These are phyloP conservation scores for Periconia digitata DNA, from an alignment of 2,329 filamentous ascomycete species.

Conservation along the genomic window DNA sequence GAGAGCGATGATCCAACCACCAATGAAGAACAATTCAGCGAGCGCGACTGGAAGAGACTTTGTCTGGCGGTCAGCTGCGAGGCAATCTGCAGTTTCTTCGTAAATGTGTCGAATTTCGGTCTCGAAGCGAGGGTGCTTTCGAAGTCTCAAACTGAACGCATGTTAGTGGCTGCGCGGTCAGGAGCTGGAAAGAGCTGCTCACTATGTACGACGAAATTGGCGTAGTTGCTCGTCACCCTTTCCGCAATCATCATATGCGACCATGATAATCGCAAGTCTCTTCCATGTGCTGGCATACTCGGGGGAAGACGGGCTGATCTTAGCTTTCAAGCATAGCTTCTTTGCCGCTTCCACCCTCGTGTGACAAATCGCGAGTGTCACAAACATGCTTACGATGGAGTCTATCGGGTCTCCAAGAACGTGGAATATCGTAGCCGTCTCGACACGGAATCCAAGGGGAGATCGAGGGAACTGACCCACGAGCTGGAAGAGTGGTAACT, in stretches of 20 bases:
- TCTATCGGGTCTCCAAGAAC: constrained; percentile 23
- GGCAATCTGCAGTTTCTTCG: constrained; percentile 15
- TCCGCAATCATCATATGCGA: constrained; percentile 24
- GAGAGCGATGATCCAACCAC: constrained; percentile 20
- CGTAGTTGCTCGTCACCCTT: constrained; percentile 8
- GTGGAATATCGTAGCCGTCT: constrained; percentile 15
- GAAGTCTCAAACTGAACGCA: constrained; percentile 2
- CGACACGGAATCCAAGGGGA: constrained; percentile 18
- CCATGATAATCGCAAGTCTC: constrained; percentile 19
- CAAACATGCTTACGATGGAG: constrained; percentile 16
- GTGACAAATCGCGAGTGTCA: constrained; percentile 16
- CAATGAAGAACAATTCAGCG: constrained; percentile 20
- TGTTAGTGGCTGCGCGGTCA: not conserved
- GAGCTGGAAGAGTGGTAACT: constrained; percentile 19
- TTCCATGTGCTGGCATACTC: constrained; percentile 19
- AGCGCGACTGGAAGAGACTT: constrained; percentile 17
- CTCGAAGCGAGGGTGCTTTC: constrained; percentile 7
- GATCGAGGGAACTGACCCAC: constrained; percentile 17
- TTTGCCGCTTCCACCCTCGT: constrained; percentile 13
- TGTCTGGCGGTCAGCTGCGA: constrained; percentile 19
- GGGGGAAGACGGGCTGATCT: constrained; percentile 1
- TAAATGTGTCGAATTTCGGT: constrained; percentile 15
- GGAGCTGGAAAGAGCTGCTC: not conserved
- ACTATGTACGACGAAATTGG: constrained; percentile 13
- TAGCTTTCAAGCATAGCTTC: constrained; percentile 4